Evolutionary conservation across 331 rosid species (phyloP), one percentile per base, ranked within the genome.

Genomic region (Rhamnella rubrinervis): DNA sequence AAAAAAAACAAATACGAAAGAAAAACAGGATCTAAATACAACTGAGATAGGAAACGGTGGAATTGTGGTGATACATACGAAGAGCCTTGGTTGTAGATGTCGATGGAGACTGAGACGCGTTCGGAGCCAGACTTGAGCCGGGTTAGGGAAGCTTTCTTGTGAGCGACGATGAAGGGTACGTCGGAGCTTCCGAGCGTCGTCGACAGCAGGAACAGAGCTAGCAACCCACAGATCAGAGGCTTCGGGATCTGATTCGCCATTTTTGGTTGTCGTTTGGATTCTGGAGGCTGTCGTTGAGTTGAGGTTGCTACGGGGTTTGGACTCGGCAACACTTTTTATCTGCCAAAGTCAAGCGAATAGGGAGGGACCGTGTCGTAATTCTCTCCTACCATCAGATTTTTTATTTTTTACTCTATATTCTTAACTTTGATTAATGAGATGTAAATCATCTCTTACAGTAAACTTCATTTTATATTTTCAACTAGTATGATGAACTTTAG

Each of bases 61-160:
- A 26, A 85, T 72, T 71, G 77, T 49, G 71, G 35, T 23, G 19
- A 28, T 44, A 73, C 92, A 8, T 86, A 93, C 98, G 93, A 85
- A 65, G 91, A 77, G 83, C 98, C 98, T 83, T 91, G 97, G 71
- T 93, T 93, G 85, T 85, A 93, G 83, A 93, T 81, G 21, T 93
- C 97, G 80, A 93, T 78, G 78, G 96, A 68, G 72, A 93, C 98
- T n/a, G 86, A 71, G 76, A 91, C 93, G 59, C 92, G 92, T 72
- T 93, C 98, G 55, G 82, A 79, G 74, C 97, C 97, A 56, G 97
- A 80, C 82, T 93, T 93, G 76, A 91, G 88, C 75, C 98, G 71
- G 73, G 78, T 89, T 75, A 93, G 97, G 47, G 96, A 51, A 39
- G 93, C 97, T 89, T 93, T 93, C 97, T 93, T 93, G 92, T 93